A percentile compares a stretch with the other conserved stretches of the same genome.
Conservation (phyloP, 805 yeast genomes). For the Candida takata region DNA sequence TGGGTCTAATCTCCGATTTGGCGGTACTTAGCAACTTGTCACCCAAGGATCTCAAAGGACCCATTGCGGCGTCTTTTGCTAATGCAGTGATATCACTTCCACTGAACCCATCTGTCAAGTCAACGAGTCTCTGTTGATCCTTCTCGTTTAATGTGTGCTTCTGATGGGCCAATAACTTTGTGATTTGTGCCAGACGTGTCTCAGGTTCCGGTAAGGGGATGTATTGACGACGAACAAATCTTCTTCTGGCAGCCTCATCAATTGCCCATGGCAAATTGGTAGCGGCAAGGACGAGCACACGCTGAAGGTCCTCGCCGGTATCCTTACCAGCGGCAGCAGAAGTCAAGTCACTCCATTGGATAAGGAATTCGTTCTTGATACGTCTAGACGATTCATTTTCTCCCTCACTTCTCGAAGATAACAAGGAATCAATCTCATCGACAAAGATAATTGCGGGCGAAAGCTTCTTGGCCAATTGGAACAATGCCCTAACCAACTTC, state of each 20-base stretch:
- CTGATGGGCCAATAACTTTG: slow-evolving; percentile 64
- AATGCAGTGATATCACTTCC: slow-evolving; percentile 93
- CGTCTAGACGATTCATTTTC: slow-evolving; percentile 88
- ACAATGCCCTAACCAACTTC: slow-evolving; percentile 83
- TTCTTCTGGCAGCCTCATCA: slow-evolving; percentile 94
- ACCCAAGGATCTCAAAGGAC: slow-evolving; percentile 86
- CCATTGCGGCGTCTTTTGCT: slow-evolving; percentile 98
- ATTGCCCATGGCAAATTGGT: slow-evolving; percentile 96
- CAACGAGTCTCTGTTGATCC: slow-evolving; percentile 56
- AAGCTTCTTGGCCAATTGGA: slow-evolving; percentile 74
- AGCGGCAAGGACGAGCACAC: slow-evolving; percentile 90
- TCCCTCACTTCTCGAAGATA: slow-evolving; percentile 72
- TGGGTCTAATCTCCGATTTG: slow-evolving; percentile 74
- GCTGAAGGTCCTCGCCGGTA: slow-evolving; percentile 23
- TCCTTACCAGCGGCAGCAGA: slow-evolving; percentile 72
- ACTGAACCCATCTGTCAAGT: slow-evolving; percentile 75
- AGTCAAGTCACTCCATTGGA: slow-evolving; percentile 92
- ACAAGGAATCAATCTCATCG: slow-evolving; percentile 90
- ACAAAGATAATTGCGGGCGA: slow-evolving; percentile 94
- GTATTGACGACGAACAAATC: slow-evolving; percentile 88
- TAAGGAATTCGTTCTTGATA: slow-evolving; percentile 87
- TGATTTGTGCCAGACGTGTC: slow-evolving; percentile 69
- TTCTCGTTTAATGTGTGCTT: slow-evolving; percentile 53
- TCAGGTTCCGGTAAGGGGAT: slow-evolving; percentile 90
- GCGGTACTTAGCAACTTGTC: slow-evolving; percentile 66